phyloP scores from a whole-genome alignment of 768 basidiomycete genomes.

The Russula earlei region DNA sequence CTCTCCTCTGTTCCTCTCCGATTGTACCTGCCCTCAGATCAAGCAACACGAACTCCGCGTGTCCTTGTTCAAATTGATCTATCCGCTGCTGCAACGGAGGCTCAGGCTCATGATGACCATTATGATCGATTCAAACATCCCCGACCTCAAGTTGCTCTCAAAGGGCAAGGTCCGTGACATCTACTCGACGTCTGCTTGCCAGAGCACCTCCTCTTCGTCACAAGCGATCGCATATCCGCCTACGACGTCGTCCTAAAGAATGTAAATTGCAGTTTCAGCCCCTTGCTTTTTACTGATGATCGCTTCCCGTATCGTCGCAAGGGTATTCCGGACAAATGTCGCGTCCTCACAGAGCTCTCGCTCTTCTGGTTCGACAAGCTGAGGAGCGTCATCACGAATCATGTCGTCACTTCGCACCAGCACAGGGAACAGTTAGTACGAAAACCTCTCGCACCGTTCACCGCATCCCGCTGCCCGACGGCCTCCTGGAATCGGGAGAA shows the following conservation, averaged over 20 bases:
- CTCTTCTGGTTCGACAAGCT: conserved; percentile 94
- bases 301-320: conserved; percentile 28
- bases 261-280: conserved; percentile 32
- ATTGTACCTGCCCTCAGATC: too few species aligned
- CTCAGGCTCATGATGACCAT: conserved; percentile 22
- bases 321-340: conserved; percentile 94
- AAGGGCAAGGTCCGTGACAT: conserved; percentile 96
- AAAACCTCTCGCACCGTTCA: conserved; percentile 81
- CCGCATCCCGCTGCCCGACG: conserved; percentile 64
- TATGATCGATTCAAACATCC: conserved; percentile 48
- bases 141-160: conserved; percentile 60
- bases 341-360: conserved; percentile 80
- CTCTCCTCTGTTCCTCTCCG: too few species aligned
- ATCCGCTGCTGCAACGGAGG: too few species aligned
- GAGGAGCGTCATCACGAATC: conserved; percentile 71
- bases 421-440: conserved; percentile 84
- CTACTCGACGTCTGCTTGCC: conserved; percentile 66
- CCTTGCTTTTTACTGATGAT: background rate
- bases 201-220: conserved; percentile 80
- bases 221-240: conserved; percentile 91
- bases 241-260: conserved; percentile 94
- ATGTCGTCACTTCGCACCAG: conserved; percentile 70
- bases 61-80: too few species aligned
- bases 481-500: conserved; percentile 80
- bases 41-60: too few species aligned